Conservation (phyloP, 2,329 filamentous ascomycete genomes). For the Talaromyces sp. region DNA sequence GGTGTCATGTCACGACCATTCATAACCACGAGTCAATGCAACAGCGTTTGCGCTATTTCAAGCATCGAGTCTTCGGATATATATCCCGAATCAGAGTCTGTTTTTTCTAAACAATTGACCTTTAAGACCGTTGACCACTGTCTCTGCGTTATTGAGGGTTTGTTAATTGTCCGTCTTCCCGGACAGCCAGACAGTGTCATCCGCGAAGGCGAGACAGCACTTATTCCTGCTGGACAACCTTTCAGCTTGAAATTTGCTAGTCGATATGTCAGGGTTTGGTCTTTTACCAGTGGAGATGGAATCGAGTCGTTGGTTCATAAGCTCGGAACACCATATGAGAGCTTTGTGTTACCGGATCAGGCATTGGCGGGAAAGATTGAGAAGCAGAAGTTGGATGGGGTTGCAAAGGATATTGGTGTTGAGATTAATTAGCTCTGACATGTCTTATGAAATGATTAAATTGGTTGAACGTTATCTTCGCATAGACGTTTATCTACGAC, state of each 20-base stretch:
- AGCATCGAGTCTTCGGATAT: constrained; percentile 46
- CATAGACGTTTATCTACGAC: neutral
- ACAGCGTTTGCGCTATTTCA: constrained; percentile 54
- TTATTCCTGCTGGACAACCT: neutral
- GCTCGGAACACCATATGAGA: constrained; percentile 36
- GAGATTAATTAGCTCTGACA: neutral
- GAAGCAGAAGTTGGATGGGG: neutral
- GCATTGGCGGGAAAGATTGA: neutral
- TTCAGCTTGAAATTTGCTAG: constrained; percentile 44
- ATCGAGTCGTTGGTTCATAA: constrained; percentile 49
- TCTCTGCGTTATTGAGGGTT: neutral
- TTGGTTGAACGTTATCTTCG: neutral
- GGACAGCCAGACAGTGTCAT: neutral
- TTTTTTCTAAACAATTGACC: neutral
- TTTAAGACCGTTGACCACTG: neutral
- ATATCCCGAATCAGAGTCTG: constrained; percentile 48
- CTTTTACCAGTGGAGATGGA: constrained; percentile 52
- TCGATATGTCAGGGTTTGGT: constrained; percentile 49
- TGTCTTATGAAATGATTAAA: neutral
- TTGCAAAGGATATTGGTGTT: neutral
- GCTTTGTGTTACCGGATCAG: constrained; percentile 43
- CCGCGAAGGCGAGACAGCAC: neutral
- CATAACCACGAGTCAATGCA: constrained; percentile 49
- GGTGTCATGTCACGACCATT: constrained; percentile 52
- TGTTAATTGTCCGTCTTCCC: neutral